phyloP scores from a whole-genome alignment of 805 yeast species.

The Cyberlindnera lachancei region DNA sequence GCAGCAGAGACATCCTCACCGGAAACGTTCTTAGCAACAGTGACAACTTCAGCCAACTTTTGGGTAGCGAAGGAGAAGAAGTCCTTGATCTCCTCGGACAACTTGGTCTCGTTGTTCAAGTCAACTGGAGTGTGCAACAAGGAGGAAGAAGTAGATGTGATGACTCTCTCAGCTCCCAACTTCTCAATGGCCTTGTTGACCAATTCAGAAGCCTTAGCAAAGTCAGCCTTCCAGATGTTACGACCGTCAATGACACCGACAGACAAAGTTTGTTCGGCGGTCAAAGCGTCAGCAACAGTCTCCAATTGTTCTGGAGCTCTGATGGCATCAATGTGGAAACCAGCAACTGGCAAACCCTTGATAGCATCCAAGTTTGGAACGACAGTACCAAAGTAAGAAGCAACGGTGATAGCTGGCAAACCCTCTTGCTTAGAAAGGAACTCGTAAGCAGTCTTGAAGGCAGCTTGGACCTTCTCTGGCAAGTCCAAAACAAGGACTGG shows the following conservation, averaged over 20 bases:
- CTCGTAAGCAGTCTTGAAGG: constrained; percentile 84
- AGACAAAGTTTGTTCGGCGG: constrained; percentile 71
- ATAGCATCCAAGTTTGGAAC: constrained; percentile 91
- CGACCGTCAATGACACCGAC: constrained; percentile 98
- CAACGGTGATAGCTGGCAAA: constrained; percentile 71
- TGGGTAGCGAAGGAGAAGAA: constrained; percentile 99
- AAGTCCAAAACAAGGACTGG: constrained; percentile 93
- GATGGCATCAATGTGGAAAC: constrained; percentile 93
- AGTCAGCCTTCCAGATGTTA: constrained; percentile 99
- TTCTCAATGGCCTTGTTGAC: constrained; percentile 78
- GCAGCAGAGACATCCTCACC: constrained; percentile 72
- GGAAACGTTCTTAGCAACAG: constrained; percentile 79
- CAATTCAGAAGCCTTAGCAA: constrained; percentile 72
- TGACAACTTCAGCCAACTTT: constrained; percentile 87
- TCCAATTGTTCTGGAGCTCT: constrained; percentile 96
- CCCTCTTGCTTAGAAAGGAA: constrained; percentile 58
- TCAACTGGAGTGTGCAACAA: constrained; percentile 98
- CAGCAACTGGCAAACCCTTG: constrained; percentile 86
- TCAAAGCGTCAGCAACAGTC: constrained; percentile 60
- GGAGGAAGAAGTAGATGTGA: constrained; percentile 94
- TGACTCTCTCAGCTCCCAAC: constrained; percentile 79
- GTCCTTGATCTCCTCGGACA: constrained; percentile 85
- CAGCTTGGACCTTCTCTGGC: constrained; percentile 73
- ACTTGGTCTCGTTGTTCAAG: constrained; percentile 84
- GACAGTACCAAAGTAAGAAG: constrained; percentile 97